Base-by-base conservation (phyloP, 1,284 basidiomycete species). In the Peniophora sp. region DNA sequence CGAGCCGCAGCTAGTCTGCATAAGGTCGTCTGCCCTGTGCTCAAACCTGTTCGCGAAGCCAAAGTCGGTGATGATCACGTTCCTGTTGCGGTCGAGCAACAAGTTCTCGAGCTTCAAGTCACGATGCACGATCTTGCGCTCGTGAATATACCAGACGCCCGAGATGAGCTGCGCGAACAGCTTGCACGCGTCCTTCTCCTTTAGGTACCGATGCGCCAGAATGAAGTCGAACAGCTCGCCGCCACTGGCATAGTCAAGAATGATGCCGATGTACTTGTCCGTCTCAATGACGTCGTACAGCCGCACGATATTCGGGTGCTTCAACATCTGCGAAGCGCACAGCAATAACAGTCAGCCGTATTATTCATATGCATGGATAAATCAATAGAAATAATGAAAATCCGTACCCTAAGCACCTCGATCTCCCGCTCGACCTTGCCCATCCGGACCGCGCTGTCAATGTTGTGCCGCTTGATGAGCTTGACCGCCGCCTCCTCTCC, bases 401-500 rank as follows among this genome's bases (percentile, higher is more conserved):
- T 3, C 74, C 85, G 60, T 65, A 97, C 93, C 73, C 89, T 84
- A 52, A 99, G 75, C 17, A 99, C 95, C 62, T 97, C 92, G 58
- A 99, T 99, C 72, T 99, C 97, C 52, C 97, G 79, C 66, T 97
- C 92, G 27, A 99, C 94, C 71, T 99, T 99, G 60, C 85, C 87
- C 79, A 97, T 92, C 51, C 93, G 79, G 19, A 89, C 80, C 32
- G 85, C 78, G 50, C 82, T 86, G 59, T 97, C 95, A 53, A 99
- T 85, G 66, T 90, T 97, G 32, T 94, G 93, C 47, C 94, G 75
- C 54, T 95, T 83, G 63, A 99, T 98, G 57, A 99, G 78, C 74
- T 99, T 99, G 66, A 99, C 94, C 14, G 97, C 97, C n/a, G 97
- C 95, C 66, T 99, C 96, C 67, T 98, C 95, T 24, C 94, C 96